A percentile compares a stretch with the other conserved stretches of the same genome.
phyloP scores from a whole-genome alignment of 805 yeast species.

The Dipodascus albidus region DNA sequence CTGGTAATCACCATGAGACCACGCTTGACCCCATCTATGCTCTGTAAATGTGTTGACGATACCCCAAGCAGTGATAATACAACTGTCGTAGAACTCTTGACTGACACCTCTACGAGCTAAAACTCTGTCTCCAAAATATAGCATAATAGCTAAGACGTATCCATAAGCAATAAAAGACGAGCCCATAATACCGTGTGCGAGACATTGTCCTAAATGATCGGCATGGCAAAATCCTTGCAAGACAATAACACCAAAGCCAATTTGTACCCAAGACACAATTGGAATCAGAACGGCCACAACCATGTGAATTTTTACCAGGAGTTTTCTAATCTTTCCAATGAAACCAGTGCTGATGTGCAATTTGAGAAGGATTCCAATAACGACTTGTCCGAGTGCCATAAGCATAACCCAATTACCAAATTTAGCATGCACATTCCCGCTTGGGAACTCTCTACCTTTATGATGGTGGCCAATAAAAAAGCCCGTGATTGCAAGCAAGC shows the following conservation, averaged over 20 bases:
- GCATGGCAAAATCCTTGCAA: constrained; percentile 76
- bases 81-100: constrained; percentile 79
- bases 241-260: constrained; percentile 72
- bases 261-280: constrained; percentile 61
- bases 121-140: constrained; percentile 57
- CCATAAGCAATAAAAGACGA: constrained; percentile 77
- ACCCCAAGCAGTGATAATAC: constrained; percentile 81
- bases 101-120: constrained; percentile 36
- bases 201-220: constrained; percentile 81
- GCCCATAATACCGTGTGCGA: constrained; percentile 97
- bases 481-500: constrained; percentile 26
- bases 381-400: constrained; percentile 22
- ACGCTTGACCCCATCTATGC: constrained; percentile 90
- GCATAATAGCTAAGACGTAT: constrained; percentile 49
- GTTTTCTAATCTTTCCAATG: constrained; percentile 22
- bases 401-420: constrained; percentile 27
- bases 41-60: constrained; percentile 91
- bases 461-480: constrained; percentile 29
- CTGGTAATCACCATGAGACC: constrained; percentile 91
- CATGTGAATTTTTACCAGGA: constrained; percentile 21
- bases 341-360: constrained; percentile 28
- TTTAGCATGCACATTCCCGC: constrained; percentile 25
- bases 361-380: constrained; percentile 26
- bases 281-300: constrained; percentile 28
- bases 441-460: constrained; percentile 25